These are phyloP conservation scores for Rhizoclosmatium sp. DNA, from an alignment of 192 early-diverging fungal genomes.

Conservation along the genomic window DNA sequence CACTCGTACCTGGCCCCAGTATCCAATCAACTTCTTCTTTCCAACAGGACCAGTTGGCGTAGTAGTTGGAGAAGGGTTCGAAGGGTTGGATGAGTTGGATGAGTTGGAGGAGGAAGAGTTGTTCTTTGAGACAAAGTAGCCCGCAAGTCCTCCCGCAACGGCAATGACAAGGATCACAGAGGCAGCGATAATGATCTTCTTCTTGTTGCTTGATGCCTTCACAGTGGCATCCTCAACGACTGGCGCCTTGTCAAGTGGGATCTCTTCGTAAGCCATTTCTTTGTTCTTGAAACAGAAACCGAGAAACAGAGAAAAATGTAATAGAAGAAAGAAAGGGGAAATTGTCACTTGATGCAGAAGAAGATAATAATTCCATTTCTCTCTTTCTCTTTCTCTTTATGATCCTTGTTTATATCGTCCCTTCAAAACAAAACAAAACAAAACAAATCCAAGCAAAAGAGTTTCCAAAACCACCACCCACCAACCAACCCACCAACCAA, in stretches of 20 bases:
- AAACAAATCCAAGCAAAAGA: too few species aligned
- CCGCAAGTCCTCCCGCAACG: conserved; percentile 3
- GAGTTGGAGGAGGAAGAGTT: not conserved
- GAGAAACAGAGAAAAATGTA: too few species aligned
- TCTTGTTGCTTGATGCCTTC: not conserved
- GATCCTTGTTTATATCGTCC: too few species aligned
- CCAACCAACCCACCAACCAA: too few species aligned
- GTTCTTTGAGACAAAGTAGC: conserved; percentile 8
- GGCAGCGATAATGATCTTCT: not conserved
- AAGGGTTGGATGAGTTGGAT: not conserved
- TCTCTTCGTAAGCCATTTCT: too few species aligned
- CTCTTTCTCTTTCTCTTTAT: too few species aligned
- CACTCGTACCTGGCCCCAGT: not conserved
- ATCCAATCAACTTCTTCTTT: not conserved
- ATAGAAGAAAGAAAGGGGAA: too few species aligned
- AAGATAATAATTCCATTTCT: too few species aligned
- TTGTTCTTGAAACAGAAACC: too few species aligned
- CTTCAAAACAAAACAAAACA: too few species aligned
- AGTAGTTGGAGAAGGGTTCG: not conserved
- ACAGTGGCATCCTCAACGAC: not conserved
- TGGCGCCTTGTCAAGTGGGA: not conserved
- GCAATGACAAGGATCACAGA: conserved; percentile 13
- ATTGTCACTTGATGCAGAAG: too few species aligned
- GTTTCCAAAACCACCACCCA: too few species aligned
- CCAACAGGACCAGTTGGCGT: not conserved